phyloP scores from a whole-genome alignment of 768 basidiomycete species.

The Suillus decipiens region DNA sequence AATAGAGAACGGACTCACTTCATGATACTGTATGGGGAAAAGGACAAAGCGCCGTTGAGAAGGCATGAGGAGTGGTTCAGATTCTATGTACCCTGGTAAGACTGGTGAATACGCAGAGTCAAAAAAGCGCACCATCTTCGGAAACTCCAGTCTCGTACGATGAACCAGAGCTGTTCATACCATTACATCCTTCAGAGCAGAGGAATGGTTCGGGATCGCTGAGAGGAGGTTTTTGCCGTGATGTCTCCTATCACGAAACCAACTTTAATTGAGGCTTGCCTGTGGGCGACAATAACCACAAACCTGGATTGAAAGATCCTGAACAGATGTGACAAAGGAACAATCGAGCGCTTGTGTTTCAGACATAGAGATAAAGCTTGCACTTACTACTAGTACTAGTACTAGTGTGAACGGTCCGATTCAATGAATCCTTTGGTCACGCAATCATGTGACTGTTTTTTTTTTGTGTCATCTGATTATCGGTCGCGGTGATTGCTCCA shows the following conservation, averaged over 20 bases:
- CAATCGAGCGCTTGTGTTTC: background rate
- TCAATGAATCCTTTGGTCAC: background rate
- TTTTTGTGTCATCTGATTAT: background rate
- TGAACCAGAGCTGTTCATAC: background rate
- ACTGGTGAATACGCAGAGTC: too few relatives aligned
- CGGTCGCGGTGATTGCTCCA: background rate
- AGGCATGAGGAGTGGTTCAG: constrained; percentile 74
- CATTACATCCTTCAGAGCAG: background rate
- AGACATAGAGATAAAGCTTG: constrained; percentile 5
- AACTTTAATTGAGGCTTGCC: background rate
- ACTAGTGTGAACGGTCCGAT: background rate
- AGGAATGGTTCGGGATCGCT: background rate
- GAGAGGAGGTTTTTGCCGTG: background rate
- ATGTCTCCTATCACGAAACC: background rate
- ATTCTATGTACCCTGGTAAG: background rate
- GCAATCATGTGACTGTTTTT: constrained; percentile 5
- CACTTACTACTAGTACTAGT: background rate
- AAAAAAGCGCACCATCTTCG: background rate
- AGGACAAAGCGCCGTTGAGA: constrained; percentile 80
- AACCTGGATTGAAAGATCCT: background rate
- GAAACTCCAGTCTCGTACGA: background rate
- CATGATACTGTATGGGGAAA: constrained; percentile 89
- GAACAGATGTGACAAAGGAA: background rate
- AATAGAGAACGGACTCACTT: constrained; percentile 50
- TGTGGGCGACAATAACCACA: background rate